phyloP scores from a whole-genome alignment of 1,284 basidiomycete genomes.

The Cryptococcus maquisensis region DNA sequence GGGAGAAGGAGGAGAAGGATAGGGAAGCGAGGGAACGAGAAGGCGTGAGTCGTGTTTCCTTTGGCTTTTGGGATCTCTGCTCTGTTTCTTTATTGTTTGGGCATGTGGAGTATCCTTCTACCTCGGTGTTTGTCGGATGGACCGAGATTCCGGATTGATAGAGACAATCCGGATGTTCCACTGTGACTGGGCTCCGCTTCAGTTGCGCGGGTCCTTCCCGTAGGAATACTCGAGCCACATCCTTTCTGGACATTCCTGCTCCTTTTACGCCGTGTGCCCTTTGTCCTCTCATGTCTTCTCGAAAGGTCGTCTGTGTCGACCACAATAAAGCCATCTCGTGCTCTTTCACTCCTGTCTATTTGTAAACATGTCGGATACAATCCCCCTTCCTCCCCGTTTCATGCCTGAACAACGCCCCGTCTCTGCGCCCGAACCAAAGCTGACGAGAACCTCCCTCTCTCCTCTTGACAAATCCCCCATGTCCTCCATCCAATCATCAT shows the following conservation, averaged over 20 bases:
- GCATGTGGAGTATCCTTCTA: not conserved
- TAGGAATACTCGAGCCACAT: no score
- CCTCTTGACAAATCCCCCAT: slow-evolving; percentile 1
- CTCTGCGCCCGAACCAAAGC: slow-evolving; percentile 13
- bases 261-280: slow-evolving; percentile 9
- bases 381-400: slow-evolving; percentile 18
- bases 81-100: not conserved
- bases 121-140: not conserved
- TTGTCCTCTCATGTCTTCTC: slow-evolving; percentile 9
- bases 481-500: not conserved
- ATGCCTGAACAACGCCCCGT: slow-evolving; percentile 8
- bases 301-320: not conserved
- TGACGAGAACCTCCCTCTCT: slow-evolving; percentile 14
- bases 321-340: not conserved
- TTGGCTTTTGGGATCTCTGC: not conserved
- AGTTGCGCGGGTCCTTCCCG: no score
- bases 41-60: slow-evolving; percentile 21
- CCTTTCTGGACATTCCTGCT: not conserved
- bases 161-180: no score
- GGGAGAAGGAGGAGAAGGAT: slow-evolving; percentile 20
- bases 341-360: not conserved
- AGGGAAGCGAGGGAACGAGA: slow-evolving; percentile 23
- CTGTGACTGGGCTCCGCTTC: no score
- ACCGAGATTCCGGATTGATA: no score
- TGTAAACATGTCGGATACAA: slow-evolving; percentile 16